These are phyloP conservation scores for Yarrowia divulgata DNA, from an alignment of 805 yeast species.

Conservation along the genomic window DNA sequence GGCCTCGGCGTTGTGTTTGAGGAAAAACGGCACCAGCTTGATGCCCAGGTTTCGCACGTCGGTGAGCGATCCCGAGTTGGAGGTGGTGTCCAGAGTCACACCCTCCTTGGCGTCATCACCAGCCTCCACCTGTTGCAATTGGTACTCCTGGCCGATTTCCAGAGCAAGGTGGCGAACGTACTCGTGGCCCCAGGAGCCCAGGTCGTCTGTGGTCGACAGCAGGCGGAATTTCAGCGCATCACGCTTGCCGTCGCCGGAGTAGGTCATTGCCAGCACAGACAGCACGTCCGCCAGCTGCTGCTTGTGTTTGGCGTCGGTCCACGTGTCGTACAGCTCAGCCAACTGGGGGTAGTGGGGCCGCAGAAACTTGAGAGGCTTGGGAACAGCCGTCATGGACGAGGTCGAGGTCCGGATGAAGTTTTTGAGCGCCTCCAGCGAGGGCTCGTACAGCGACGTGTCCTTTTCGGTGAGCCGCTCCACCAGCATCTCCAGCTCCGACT, in stretches of 20 bases:
- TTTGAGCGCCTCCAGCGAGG: conserved; percentile 74
- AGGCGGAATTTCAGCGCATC: conserved; percentile 84
- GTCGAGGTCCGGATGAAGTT: conserved; percentile 87
- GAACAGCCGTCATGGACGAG: conserved; percentile 99
- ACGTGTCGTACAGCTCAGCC: conserved; percentile 67
- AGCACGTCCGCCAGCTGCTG: conserved; percentile 81
- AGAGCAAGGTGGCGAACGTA: conserved; percentile 94
- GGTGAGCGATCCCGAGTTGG: conserved; percentile 35
- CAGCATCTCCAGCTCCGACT: conserved; percentile 82
- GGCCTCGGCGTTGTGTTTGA: conserved; percentile 96
- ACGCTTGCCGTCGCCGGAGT: conserved; percentile 77
- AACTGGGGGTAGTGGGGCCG: conserved; percentile 84
- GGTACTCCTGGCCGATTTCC: conserved; percentile 88
- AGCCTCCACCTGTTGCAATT: conserved; percentile 42
- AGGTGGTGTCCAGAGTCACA: conserved; percentile 36
- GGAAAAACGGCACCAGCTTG: conserved; percentile 84
- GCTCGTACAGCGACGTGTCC: conserved; percentile 57
- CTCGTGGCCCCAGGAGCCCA: conserved; percentile 97
- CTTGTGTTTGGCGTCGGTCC: conserved; percentile 60
- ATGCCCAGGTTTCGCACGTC: conserved; percentile 70
- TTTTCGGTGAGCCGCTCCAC: conserved; percentile 73
- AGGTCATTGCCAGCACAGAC: conserved; percentile 95
- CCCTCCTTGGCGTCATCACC: conserved; percentile 46
- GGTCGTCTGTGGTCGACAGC: conserved; percentile 60
- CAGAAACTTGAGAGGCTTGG: conserved; percentile 94